phyloP scores from a whole-genome alignment of 2,329 filamentous ascomycete species.

The Claviceps spartinae region DNA sequence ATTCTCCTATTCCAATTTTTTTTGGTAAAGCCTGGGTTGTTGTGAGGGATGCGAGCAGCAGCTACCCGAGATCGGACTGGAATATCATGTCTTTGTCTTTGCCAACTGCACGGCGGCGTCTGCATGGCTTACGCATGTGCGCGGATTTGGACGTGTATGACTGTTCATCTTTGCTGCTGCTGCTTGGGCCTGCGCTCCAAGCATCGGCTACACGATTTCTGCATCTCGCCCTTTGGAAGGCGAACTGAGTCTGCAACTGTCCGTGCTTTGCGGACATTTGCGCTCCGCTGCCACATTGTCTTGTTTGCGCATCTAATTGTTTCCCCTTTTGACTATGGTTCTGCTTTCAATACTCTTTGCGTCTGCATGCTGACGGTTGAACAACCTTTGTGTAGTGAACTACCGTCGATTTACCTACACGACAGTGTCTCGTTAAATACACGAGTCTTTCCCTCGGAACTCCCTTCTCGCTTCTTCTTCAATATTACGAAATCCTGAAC shows the following conservation, averaged over 20 bases:
- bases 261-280: slow-evolving; percentile 13
- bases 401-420: not conserved
- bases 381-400: not conserved
- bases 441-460: not conserved
- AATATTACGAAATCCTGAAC: not conserved
- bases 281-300: slow-evolving; percentile 5
- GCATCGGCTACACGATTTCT: slow-evolving; percentile 3
- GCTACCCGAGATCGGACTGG: not conserved
- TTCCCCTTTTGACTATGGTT: not conserved
- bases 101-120: not conserved
- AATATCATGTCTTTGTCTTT: not conserved
- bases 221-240: slow-evolving; percentile 7
- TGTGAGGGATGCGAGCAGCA: not conserved
- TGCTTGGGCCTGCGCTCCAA: not conserved
- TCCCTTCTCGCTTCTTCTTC: not conserved
- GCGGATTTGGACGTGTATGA: not conserved
- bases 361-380: not conserved
- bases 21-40: not conserved
- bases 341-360: not conserved
- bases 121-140: not conserved
- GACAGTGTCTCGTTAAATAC: not conserved
- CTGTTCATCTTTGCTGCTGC: not conserved
- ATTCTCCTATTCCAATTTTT: not conserved
- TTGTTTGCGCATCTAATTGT: not conserved
- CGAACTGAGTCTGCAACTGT: slow-evolving; percentile 14